Percentiles rank a stretch among this genome's conserved stretches.
These are phyloP conservation scores for Mycena belliarum DNA, from an alignment of 768 basidiomycete genomes.

Conservation along the genomic window DNA sequence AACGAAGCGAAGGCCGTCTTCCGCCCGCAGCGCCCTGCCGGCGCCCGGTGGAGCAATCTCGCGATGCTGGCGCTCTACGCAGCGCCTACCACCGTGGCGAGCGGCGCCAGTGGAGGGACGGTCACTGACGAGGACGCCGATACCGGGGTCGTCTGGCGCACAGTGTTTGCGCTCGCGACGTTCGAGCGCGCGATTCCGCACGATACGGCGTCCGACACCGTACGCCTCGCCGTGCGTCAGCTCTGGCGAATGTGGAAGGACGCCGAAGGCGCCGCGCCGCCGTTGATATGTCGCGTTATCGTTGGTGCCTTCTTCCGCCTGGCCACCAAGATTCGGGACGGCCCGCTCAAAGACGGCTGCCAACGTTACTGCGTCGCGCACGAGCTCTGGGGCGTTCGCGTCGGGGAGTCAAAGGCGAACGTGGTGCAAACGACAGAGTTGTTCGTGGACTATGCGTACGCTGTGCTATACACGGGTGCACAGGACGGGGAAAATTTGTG, in stretches of 20 bases:
- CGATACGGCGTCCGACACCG: not conserved
- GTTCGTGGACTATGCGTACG: conserved; percentile 35
- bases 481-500: conserved; percentile 28
- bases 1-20: conserved; percentile 3
- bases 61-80: conserved; percentile 36
- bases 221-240: conserved; percentile 29
- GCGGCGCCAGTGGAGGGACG: not conserved
- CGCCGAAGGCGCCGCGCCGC: conserved; percentile 16
- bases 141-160: conserved; percentile 35
- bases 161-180: conserved; percentile 41
- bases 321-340: conserved; percentile 40
- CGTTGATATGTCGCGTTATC: conserved; percentile 37
- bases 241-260: conserved; percentile 47
- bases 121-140: not conserved
- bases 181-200: conserved; percentile 33
- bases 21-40: not conserved
- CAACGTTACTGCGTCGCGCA: conserved; percentile 31
- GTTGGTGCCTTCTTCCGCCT: conserved; percentile 47
- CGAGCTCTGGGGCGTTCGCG: conserved; percentile 28
- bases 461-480: conserved; percentile 21
- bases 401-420: conserved; percentile 18
- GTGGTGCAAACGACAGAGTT: conserved; percentile 33
- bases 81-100: conserved; percentile 1
- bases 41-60: conserved; percentile 45
- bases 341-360: conserved; percentile 37